phyloP scores from a whole-genome alignment of 2,329 filamentous ascomycete genomes.

The Alternaria atra region DNA sequence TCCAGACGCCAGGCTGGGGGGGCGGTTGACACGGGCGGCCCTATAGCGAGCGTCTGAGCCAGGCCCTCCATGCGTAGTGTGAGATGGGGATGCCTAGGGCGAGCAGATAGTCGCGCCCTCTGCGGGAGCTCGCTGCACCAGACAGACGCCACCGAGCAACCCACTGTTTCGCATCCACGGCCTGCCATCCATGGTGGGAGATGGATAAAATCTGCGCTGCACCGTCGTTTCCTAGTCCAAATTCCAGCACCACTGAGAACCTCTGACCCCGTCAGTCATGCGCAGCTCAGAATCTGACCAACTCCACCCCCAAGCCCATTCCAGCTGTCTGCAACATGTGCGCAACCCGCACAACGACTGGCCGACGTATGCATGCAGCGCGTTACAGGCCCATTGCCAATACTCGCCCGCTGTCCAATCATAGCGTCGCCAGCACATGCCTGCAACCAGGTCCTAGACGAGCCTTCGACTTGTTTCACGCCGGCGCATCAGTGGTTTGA shows the following conservation, averaged over 20 bases:
- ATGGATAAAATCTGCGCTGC: conserved; percentile 2
- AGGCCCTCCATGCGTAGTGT: conserved; percentile 5
- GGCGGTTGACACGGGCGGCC: conserved; percentile 20
- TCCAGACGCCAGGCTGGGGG: conserved; percentile 25
- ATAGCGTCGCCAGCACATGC: conserved; percentile 18
- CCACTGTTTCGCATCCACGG: conserved; percentile 36
- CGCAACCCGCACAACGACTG: neutral
- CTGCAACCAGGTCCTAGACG: conserved; percentile 28
- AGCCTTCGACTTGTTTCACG: conserved; percentile 41
- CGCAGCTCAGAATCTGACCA: neutral
- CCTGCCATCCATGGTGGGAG: conserved; percentile 1
- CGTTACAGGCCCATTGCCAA: conserved; percentile 42
- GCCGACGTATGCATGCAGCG: conserved; percentile 13
- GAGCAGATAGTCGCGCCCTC: conserved; percentile 25
- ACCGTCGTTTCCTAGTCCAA: neutral
- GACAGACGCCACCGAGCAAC: conserved; percentile 29
- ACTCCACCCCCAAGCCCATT: conserved; percentile 18
- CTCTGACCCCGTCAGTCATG: too few species aligned
- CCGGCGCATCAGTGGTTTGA: conserved; percentile 39
- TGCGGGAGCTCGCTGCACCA: conserved; percentile 17
- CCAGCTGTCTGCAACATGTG: neutral
- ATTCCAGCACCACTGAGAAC: too few species aligned
- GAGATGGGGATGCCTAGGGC: conserved; percentile 22
- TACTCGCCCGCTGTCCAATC: conserved; percentile 38
- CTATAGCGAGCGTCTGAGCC: conserved; percentile 11